phyloP scores from a whole-genome alignment of 129 eudicot species.

The Pittosporum tobira region DNA sequence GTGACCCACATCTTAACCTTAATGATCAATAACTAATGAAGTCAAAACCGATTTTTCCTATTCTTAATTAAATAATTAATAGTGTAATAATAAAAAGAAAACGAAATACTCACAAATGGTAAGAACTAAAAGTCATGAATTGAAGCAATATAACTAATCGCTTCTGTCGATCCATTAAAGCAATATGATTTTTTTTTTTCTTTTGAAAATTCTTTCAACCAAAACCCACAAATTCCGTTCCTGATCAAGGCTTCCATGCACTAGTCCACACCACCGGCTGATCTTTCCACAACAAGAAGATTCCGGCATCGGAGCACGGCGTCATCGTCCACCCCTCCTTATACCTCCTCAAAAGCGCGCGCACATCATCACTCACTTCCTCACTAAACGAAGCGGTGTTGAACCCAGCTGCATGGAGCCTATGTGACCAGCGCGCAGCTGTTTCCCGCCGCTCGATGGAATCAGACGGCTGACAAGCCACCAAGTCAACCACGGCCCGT shows the following conservation, averaged over 20 bases:
- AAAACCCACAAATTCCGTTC: constrained; percentile 14
- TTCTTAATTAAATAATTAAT: background rate
- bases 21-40: background rate
- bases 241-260: constrained; percentile 80
- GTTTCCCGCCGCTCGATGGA: constrained; percentile 80
- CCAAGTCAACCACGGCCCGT: constrained; percentile 69
- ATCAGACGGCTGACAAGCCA: constrained; percentile 58
- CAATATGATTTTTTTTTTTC: background rate
- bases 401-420: constrained; percentile 52
- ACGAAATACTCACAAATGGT: background rate
- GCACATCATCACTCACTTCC: constrained; percentile 87
- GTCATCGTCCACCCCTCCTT: constrained; percentile 91
- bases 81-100: background rate
- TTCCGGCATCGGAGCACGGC: constrained; percentile 53
- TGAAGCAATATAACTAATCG: too few relatives aligned
- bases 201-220: background rate
- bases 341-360: constrained; percentile 85
- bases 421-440: constrained; percentile 58
- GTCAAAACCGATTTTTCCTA: background rate
- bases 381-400: constrained; percentile 44
- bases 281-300: constrained; percentile 87
- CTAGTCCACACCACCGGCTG: constrained; percentile 99
- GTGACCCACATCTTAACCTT: background rate
- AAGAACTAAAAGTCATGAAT: constrained; percentile 1
- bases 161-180: constrained; percentile 1